phyloP scores from a whole-genome alignment of 1,284 basidiomycete species.

The Cutaneotrichosporon cavernicola region DNA sequence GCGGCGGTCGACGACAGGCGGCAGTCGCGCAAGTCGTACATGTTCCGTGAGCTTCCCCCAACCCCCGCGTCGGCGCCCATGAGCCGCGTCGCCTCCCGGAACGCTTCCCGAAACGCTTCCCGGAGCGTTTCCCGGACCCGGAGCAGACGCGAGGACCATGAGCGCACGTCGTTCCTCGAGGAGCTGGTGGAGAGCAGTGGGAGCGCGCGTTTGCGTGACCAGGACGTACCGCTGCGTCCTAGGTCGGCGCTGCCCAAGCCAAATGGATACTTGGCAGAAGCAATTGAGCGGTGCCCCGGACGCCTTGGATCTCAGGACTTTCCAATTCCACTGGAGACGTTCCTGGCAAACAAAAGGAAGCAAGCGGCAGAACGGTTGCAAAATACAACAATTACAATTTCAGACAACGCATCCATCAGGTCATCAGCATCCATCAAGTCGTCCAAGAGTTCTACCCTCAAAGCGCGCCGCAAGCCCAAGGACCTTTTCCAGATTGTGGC shows the following conservation, averaged over 20 bases:
- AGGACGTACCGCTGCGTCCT: slow-evolving; percentile 9
- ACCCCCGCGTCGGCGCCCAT: not conserved
- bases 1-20: not conserved
- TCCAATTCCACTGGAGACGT: slow-evolving; percentile 13
- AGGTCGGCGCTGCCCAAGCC: not conserved
- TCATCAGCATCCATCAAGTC: not conserved
- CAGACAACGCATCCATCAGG: slow-evolving; percentile 3
- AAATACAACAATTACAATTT: not conserved
- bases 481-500: slow-evolving; percentile 18
- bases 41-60: not conserved
- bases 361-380: not conserved
- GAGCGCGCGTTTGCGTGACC: slow-evolving; percentile 8
- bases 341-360: slow-evolving; percentile 10
- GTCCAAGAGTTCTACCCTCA: slow-evolving; percentile 5
- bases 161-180: slow-evolving; percentile 14
- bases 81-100: not conserved
- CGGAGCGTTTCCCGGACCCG: not conserved
- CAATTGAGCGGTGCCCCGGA: slow-evolving; percentile 1
- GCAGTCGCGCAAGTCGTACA: slow-evolving; percentile 1
- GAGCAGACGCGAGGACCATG: not conserved
- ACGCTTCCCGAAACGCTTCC: too few relatives aligned
- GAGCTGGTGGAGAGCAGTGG: slow-evolving; percentile 11
- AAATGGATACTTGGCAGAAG: not conserved
- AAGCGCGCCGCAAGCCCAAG: slow-evolving; percentile 7
- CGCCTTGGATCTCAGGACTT: slow-evolving; percentile 9